phyloP scores from a whole-genome alignment of 495 filamentous ascomycete species.

The Venustampulla echinocandica region DNA sequence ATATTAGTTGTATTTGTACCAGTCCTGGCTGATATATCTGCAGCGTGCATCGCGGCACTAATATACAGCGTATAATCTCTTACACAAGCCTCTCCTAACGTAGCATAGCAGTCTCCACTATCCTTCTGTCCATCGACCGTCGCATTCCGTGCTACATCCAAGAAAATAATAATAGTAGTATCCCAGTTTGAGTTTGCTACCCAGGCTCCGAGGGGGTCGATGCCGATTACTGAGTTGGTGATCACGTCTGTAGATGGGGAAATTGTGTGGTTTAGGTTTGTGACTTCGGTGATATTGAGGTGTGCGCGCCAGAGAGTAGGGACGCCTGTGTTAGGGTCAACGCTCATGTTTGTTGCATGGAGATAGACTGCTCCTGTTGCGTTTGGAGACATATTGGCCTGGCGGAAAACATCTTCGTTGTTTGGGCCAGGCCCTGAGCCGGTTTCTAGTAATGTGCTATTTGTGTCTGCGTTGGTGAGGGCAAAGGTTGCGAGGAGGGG shows the following conservation, averaged over 20 bases:
- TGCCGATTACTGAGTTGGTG: background rate
- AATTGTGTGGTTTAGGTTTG: background rate
- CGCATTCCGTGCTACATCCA: background rate
- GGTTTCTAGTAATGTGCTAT: background rate
- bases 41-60: background rate
- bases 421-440: background rate
- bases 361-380: background rate
- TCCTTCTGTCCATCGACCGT: slow-evolving; percentile 3
- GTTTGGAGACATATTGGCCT: background rate
- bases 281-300: background rate
- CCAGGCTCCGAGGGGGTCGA: background rate
- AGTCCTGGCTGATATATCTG: background rate
- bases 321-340: background rate
- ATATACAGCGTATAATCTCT: background rate
- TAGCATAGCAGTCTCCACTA: background rate
- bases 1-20: background rate
- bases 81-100: slow-evolving; percentile 2
- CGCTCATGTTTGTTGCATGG: background rate
- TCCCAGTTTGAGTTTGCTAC: background rate
- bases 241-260: background rate
- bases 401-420: background rate
- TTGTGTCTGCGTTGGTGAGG: background rate
- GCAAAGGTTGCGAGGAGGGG: background rate
- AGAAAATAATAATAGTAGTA: background rate
- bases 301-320: background rate